Evolutionary conservation across 2,329 filamentous ascomycete species (phyloP).

Genomic region (Leptosphaerulina australis): DNA sequence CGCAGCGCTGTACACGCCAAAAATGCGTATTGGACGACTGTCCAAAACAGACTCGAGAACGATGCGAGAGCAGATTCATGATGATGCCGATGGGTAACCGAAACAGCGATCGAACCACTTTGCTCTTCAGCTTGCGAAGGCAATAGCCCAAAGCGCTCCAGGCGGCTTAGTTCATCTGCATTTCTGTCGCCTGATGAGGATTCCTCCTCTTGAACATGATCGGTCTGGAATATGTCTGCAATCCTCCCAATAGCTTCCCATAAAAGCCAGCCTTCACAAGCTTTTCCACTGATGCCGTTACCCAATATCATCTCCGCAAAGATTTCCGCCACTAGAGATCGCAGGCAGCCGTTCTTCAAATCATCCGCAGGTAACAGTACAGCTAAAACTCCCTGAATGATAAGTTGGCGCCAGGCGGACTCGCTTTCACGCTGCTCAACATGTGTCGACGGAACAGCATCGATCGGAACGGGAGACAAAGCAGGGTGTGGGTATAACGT

Average conservation of each 20-base stretch:
- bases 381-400: slow-evolving; percentile 82
- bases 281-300: slow-evolving; percentile 77
- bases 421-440: slow-evolving; percentile 76
- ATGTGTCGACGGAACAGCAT: slow-evolving; percentile 57
- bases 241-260: slow-evolving; percentile 83
- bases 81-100: slow-evolving; percentile 23
- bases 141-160: slow-evolving; percentile 64
- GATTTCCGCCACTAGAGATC: slow-evolving; percentile 82
- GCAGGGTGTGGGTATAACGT: slow-evolving; percentile 80
- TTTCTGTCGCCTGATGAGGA: slow-evolving; percentile 36
- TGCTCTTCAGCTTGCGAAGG: slow-evolving; percentile 44
- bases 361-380: slow-evolving; percentile 91
- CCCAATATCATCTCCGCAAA: slow-evolving; percentile 89
- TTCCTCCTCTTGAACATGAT: slow-evolving; percentile 39
- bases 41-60: slow-evolving; percentile 58
- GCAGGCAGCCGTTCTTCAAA: slow-evolving; percentile 83
- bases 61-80: slow-evolving; percentile 27
- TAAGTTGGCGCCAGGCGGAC: slow-evolving; percentile 79
- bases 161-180: slow-evolving; percentile 48
- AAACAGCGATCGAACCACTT: slow-evolving; percentile 24
- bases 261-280: slow-evolving; percentile 85
- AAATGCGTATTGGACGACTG: slow-evolving; percentile 58
- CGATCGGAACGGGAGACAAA: slow-evolving; percentile 74
- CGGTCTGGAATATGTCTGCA: slow-evolving; percentile 55
- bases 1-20: slow-evolving; percentile 67